phyloP scores from a whole-genome alignment of 495 filamentous ascomycete genomes.

The Neurospora sublineolata region DNA sequence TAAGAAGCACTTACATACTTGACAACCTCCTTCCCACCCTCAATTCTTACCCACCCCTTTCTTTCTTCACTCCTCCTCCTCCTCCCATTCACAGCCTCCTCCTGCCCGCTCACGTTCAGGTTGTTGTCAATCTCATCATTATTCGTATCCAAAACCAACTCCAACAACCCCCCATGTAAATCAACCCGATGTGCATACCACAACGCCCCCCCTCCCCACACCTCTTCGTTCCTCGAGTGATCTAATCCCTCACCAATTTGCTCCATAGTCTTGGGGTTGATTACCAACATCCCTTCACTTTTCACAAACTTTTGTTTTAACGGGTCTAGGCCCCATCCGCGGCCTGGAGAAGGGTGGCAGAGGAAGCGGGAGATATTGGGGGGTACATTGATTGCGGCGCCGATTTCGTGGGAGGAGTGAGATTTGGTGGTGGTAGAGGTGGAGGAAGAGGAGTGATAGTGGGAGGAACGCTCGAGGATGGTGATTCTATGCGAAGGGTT shows the following conservation, averaged over 20 bases:
- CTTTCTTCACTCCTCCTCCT: neutral
- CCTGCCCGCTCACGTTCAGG: neutral
- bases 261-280: conserved; percentile 2
- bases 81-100: neutral
- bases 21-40: conserved; percentile 9
- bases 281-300: conserved; percentile 5
- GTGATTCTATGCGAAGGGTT: conserved; percentile 39
- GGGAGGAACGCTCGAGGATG: conserved; percentile 40
- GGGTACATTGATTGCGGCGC: conserved; percentile 43
- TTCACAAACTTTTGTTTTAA: conserved; percentile 3
- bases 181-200: conserved; percentile 17
- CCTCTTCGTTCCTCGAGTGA: neutral
- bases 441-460: conserved; percentile 19
- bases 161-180: conserved; percentile 29
- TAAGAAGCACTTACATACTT: conserved; percentile 10
- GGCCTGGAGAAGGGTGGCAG: neutral
- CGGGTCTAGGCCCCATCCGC: conserved; percentile 25
- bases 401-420: conserved; percentile 29
- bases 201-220: conserved; percentile 1
- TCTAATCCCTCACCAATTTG: conserved; percentile 3
- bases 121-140: neutral
- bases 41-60: conserved; percentile 20
- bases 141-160: conserved; percentile 20
- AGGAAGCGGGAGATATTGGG: conserved; percentile 43
- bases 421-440: neutral